phyloP scores from a whole-genome alignment of 331 rosid species.

The Quercus lobata region DNA sequence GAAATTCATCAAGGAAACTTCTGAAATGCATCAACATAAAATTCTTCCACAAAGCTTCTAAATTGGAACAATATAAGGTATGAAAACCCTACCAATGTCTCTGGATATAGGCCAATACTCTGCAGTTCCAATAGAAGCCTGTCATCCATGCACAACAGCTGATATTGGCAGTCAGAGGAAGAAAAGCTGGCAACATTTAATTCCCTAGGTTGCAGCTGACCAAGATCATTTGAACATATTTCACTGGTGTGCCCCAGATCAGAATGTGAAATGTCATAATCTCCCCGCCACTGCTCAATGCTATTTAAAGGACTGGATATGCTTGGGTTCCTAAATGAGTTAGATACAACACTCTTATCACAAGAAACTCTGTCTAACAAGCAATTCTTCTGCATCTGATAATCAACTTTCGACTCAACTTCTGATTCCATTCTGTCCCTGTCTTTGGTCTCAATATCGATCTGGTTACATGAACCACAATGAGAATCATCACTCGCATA shows the following conservation, averaged over 20 bases:
- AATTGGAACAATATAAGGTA: conserved; percentile 9
- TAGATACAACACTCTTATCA: conserved; percentile 57
- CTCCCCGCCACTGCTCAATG: conserved; percentile 70
- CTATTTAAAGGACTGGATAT: conserved; percentile 52
- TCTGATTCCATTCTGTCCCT: conserved; percentile 79
- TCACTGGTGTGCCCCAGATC: conserved; percentile 60
- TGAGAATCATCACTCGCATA: conserved; percentile 86
- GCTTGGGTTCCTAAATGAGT: conserved; percentile 54
- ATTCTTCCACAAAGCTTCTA: background rate
- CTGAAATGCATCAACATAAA: conserved; percentile 1
- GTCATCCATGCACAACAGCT: conserved; percentile 70
- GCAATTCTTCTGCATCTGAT: conserved; percentile 49
- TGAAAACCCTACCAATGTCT: conserved; percentile 74
- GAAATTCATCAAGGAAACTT: conserved; percentile 17
- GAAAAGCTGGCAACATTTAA: conserved; percentile 36
- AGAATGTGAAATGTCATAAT: conserved; percentile 57
- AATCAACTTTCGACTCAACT: conserved; percentile 67
- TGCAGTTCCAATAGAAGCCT: conserved; percentile 83
- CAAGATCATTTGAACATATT: conserved; percentile 58
- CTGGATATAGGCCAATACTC: conserved; percentile 85
- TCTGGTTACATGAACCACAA: conserved; percentile 84
- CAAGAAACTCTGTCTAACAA: conserved; percentile 63
- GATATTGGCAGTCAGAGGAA: conserved; percentile 66
- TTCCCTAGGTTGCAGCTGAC: conserved; percentile 56
- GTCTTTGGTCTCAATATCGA: conserved; percentile 76